phyloP scores from a whole-genome alignment of 345 rosid genomes.

The Balakata baccata region DNA sequence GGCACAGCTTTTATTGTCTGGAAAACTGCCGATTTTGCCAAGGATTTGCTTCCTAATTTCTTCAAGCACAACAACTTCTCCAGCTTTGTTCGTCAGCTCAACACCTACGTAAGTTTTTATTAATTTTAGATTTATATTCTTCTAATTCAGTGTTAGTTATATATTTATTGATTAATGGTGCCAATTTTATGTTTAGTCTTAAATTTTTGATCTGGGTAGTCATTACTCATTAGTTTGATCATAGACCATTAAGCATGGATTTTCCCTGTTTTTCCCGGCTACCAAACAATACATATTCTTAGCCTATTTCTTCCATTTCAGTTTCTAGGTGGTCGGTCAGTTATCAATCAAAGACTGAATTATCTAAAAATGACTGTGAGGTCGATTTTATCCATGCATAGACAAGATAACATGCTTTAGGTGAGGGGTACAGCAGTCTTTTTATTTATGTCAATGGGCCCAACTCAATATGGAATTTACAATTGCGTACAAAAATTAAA shows the following conservation, averaged over 20 bases:
- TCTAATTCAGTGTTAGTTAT: not conserved
- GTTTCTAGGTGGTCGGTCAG: not conserved
- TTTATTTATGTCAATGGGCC: not conserved
- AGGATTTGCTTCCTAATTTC: conserved; percentile 63
- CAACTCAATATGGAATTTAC: too few species aligned
- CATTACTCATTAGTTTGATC: too few species aligned
- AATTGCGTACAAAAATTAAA: too few species aligned
- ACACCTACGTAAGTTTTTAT: conserved; percentile 57
- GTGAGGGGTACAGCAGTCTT: conserved; percentile 25
- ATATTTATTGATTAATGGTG: too few species aligned
- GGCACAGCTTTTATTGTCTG: conserved; percentile 59
- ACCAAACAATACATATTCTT: not conserved
- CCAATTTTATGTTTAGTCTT: not conserved
- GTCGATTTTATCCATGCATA: conserved; percentile 10
- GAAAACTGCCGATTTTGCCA: conserved; percentile 71
- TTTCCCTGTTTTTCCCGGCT: not conserved
- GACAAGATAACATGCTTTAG: not conserved
- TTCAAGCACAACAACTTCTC: conserved; percentile 82
- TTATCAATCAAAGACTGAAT: not conserved
- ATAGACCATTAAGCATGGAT: not conserved
- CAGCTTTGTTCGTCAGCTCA: conserved; percentile 84
- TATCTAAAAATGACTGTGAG: not conserved
- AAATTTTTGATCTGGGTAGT: not conserved
- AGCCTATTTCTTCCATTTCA: not conserved
- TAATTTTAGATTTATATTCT: not conserved